These are phyloP conservation scores for Cymodocea nodosa DNA, from an alignment of 116 monocot genomes.

Conservation along the genomic window DNA sequence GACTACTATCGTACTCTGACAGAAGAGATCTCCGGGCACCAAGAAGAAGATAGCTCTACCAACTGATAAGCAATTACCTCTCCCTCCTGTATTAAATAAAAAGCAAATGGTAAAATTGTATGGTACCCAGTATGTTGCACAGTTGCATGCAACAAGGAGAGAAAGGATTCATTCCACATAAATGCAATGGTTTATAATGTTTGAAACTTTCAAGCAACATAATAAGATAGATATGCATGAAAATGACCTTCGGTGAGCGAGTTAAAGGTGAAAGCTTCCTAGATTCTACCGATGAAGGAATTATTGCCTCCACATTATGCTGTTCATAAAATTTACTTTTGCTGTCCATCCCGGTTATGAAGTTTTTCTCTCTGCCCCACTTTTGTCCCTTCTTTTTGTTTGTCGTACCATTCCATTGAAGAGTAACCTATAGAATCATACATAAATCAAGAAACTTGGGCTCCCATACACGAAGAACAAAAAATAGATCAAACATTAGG, in stretches of 20 bases:
- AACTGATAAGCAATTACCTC: slow-evolving; percentile 76
- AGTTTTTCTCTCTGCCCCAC: slow-evolving; percentile 54
- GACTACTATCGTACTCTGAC: slow-evolving; percentile 41
- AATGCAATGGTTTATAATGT: no score
- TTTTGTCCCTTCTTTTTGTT: slow-evolving; percentile 88
- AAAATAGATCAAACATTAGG: neutral
- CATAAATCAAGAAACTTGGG: neutral
- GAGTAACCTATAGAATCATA: slow-evolving; percentile 21
- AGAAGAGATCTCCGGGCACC: slow-evolving; percentile 86
- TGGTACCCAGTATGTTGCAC: no score
- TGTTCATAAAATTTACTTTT: slow-evolving; percentile 8
- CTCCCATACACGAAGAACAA: neutral
- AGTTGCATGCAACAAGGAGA: no score
- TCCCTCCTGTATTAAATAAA: slow-evolving; percentile 46
- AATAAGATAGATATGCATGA: neutral
- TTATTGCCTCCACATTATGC: slow-evolving; percentile 3
- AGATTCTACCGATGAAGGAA: slow-evolving; percentile 25
- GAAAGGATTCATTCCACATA: no score
- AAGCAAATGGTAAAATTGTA: no score
- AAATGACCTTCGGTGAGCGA: slow-evolving; percentile 58
- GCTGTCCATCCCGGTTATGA: slow-evolving; percentile 7
- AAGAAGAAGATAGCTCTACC: slow-evolving; percentile 76
- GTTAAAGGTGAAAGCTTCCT: slow-evolving; percentile 47
- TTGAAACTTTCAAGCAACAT: no score
- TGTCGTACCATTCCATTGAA: slow-evolving; percentile 81